Evolutionary conservation across 116 monocot species (phyloP).

Genomic region (Papilionanthe hybrid): DNA sequence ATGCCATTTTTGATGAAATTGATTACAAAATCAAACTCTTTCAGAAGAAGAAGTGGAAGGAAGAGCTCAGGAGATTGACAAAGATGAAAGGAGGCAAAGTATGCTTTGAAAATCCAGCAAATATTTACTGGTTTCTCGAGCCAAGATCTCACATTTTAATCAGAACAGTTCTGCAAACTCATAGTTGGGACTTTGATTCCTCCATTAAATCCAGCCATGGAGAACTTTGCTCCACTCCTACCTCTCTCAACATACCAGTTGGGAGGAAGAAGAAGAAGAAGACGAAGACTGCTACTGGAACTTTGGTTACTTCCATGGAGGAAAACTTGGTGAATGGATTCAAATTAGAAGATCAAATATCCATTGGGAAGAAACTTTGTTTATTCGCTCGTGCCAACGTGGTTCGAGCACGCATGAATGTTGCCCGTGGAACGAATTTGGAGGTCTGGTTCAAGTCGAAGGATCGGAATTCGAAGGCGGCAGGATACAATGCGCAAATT

Average conservation of each 20-base stretch:
- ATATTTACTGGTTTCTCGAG: slow-evolving; percentile 10
- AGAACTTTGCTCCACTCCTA: slow-evolving; percentile 13
- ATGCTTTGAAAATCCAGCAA: background rate
- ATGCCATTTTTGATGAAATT: no score
- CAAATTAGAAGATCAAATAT: slow-evolving; percentile 23
- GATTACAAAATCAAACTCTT: no score
- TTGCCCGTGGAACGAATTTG: slow-evolving; percentile 19
- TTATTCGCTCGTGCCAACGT: slow-evolving; percentile 8
- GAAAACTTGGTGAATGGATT: slow-evolving; percentile 23
- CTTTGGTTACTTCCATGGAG: slow-evolving; percentile 13
- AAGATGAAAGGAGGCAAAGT: slow-evolving; percentile 17
- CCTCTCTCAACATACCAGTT: slow-evolving; percentile 7
- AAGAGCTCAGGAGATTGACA: slow-evolving; percentile 22
- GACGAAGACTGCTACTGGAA: slow-evolving; percentile 17
- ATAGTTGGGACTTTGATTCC: slow-evolving; percentile 13
- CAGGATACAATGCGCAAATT: slow-evolving; percentile 14
- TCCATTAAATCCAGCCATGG: slow-evolving; percentile 27
- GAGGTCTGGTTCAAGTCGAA: slow-evolving; percentile 13
- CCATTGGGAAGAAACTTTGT: slow-evolving; percentile 16
- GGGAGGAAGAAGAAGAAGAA: slow-evolving; percentile 15
- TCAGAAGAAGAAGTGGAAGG: no score
- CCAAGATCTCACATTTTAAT: background rate
- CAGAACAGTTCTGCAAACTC: background rate
- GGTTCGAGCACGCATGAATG: slow-evolving; percentile 4
- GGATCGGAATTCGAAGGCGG: slow-evolving; percentile 22